Percentiles rank a stretch among this genome's conserved stretches.
phyloP scores from a whole-genome alignment of 208 protist species.

The Herpetomonas samuelpessoai region DNA sequence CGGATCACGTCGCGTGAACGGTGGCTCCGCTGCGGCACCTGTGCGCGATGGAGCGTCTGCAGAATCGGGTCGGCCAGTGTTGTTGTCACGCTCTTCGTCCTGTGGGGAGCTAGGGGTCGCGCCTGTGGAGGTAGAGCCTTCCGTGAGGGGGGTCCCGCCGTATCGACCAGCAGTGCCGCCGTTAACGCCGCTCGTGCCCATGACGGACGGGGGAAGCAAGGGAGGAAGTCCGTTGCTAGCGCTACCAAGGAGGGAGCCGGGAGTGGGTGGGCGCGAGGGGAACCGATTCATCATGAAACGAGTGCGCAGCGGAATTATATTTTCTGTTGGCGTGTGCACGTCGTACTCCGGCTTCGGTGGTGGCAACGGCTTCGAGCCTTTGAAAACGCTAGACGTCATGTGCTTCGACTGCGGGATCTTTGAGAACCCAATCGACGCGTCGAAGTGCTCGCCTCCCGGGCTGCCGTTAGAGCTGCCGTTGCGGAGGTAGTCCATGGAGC shows the following conservation, averaged over 20 bases:
- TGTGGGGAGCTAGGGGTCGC: background rate
- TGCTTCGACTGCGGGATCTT: slow-evolving; percentile 48
- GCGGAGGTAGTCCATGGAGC: slow-evolving; percentile 22
- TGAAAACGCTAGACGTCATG: slow-evolving; percentile 69
- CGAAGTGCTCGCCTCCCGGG: slow-evolving; percentile 20
- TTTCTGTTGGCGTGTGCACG: background rate
- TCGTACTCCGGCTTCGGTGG: background rate
- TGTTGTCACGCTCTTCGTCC: background rate
- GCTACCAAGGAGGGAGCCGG: slow-evolving; percentile 1
- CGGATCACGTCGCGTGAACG: too few relatives aligned
- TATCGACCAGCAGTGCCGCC: too few relatives aligned
- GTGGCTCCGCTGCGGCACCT: too few relatives aligned
- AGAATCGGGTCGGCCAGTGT: too few relatives aligned
- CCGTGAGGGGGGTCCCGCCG: too few relatives aligned
- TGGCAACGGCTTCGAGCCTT: slow-evolving; percentile 14
- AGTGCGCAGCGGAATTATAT: background rate
- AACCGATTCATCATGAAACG: slow-evolving; percentile 22
- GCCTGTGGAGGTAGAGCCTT: background rate
- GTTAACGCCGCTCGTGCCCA: background rate
- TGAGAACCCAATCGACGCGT: slow-evolving; percentile 46
- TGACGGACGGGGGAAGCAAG: slow-evolving; percentile 18
- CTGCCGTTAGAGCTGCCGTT: background rate
- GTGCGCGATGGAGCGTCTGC: too few relatives aligned
- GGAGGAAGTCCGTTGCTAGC: slow-evolving; percentile 17
- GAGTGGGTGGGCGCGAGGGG: slow-evolving; percentile 30